Evolutionary conservation across 2,329 filamentous ascomycete species (phyloP), one percentile per base, ranked within the genome.

Genomic region (Tolypocladium amazonense): DNA sequence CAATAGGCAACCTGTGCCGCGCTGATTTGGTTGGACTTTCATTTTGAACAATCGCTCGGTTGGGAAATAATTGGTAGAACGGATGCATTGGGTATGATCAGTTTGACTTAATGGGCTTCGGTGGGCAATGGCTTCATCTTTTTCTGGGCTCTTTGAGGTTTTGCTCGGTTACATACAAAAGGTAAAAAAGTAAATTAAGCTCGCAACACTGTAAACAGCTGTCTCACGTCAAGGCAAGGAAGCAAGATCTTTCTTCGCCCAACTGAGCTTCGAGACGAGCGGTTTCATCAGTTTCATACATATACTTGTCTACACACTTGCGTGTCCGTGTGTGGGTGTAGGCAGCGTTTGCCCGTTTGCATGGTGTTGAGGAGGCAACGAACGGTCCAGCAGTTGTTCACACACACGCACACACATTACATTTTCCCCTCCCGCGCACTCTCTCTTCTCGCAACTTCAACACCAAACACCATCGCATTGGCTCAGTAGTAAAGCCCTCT

Each of bases 1-100:
- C 27, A 60, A 53, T 33, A 41, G n/a, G 20, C 38, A 23, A 23
- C 25, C 58, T 14, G 56, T 41, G 25, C 61, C 59, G 33, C 65
- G 61, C 63, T 56, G 56, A 52, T 15, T 58, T 12, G n/a, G 3
- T 38, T 25, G 15, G 25, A 18, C 3, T 58, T 39, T 38, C 7
- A 27, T n/a, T 9, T 37, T 38, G 20, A 23, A 12, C 6, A 65
- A 61, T 43, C 38, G 35, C 12, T 30, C 8, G 14, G 4, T 20
- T 53, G 18, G 50, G 20, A 14, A 35, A 0, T 54, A 54, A 37
- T 37, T 2, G n/a, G n/a, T 7, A 3, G 14, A 53, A 33, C 12
- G 50, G 11, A n/a, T 9, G 12, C 30, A n/a, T 35, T 33, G 12
- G n/a, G 27, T 53, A 9, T 53, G 30, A 30, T 53, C 18, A 6